Percentiles rank a stretch among this genome's conserved stretches.
phyloP scores from a whole-genome alignment of 2,329 filamentous ascomycete species.

The Hortaea werneckii region DNA sequence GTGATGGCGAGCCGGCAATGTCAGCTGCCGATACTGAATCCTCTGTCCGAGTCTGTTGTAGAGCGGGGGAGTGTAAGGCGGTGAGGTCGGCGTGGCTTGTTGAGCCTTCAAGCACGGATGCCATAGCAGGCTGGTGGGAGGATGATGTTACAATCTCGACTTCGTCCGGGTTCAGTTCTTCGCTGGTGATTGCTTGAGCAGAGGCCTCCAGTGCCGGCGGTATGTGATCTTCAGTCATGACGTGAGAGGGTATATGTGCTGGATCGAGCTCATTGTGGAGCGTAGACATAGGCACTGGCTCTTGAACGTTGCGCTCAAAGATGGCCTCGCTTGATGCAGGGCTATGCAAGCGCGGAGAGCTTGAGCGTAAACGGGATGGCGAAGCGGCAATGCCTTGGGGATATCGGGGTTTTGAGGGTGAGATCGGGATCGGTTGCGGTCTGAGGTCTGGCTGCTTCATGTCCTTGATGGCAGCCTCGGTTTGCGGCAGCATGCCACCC shows the following conservation, averaged over 20 bases:
- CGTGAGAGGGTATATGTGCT: constrained; percentile 76
- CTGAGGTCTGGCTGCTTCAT: constrained; percentile 5
- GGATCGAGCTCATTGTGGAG: constrained; percentile 60
- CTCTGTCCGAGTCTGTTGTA: constrained; percentile 11
- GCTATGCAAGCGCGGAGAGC: constrained; percentile 66
- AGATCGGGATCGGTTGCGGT: constrained; percentile 12
- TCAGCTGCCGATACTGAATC: constrained; percentile 49
- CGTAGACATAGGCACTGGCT: constrained; percentile 42
- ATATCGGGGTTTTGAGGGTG: constrained; percentile 17
- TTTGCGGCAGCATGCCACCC: constrained; percentile 6
- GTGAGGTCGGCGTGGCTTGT: constrained; percentile 19
- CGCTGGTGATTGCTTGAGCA: constrained; percentile 82
- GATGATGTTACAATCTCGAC: constrained; percentile 89
- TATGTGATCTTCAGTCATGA: constrained; percentile 89
- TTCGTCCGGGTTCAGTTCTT: constrained; percentile 70
- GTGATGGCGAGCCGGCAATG: constrained; percentile 19
- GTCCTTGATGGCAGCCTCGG: constrained; percentile 3
- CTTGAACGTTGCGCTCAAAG: constrained; percentile 92
- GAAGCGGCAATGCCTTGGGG: constrained; percentile 15
- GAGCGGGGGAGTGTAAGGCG: constrained; percentile 12
- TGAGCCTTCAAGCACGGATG: constrained; percentile 43
- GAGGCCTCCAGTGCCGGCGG: constrained; percentile 85
- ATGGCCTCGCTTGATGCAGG: constrained; percentile 66
- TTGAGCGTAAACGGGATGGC: constrained; percentile 46
- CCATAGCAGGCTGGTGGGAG: constrained; percentile 68